Conservation (phyloP, 1,284 basidiomycete genomes). For the Cutaneotrichosporon sp. region DNA sequence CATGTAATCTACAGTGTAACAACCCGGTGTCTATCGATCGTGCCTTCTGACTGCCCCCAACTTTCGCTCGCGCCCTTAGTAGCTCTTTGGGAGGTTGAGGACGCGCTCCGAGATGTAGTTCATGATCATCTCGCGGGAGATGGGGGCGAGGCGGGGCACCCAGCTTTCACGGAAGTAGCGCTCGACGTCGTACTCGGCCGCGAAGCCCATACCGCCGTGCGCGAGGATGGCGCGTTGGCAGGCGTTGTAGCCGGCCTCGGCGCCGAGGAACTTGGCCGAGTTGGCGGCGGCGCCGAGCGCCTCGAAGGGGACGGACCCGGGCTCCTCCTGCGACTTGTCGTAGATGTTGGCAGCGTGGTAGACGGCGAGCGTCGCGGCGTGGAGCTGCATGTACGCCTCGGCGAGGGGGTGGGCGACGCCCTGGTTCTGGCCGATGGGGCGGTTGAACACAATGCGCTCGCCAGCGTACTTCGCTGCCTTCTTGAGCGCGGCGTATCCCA, state of each 20-base stretch:
- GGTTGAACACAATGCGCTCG: slow-evolving; percentile 19
- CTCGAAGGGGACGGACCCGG: slow-evolving; percentile 5
- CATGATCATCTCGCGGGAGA: slow-evolving; percentile 19
- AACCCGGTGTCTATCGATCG: background rate
- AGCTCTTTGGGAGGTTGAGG: slow-evolving; percentile 19
- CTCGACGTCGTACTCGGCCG: slow-evolving; percentile 18
- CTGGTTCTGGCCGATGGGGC: slow-evolving; percentile 21
- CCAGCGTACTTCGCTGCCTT: slow-evolving; percentile 10
- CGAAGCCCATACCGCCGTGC: slow-evolving; percentile 20
- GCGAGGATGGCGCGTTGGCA: slow-evolving; percentile 15
- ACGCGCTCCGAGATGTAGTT: slow-evolving; percentile 19
- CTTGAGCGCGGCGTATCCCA: slow-evolving; percentile 20
- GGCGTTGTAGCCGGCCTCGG: slow-evolving; percentile 17
- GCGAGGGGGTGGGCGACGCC: slow-evolving; percentile 21
- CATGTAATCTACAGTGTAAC: slow-evolving; percentile 3
- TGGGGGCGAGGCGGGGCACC: slow-evolving; percentile 17
- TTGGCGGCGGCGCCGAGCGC: slow-evolving; percentile 17
- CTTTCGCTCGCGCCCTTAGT: slow-evolving; percentile 2
- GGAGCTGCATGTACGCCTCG: slow-evolving; percentile 20
- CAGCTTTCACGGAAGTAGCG: slow-evolving; percentile 15
- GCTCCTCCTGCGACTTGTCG: slow-evolving; percentile 12
- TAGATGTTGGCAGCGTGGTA: slow-evolving; percentile 20
- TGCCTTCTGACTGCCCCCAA: background rate
- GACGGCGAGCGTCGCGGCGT: slow-evolving; percentile 11
- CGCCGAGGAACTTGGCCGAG: slow-evolving; percentile 16